Percentiles rank a stretch among this genome's conserved stretches.
phyloP scores from a whole-genome alignment of 148 eudicot genomes.

The Amaranthus cruentus region DNA sequence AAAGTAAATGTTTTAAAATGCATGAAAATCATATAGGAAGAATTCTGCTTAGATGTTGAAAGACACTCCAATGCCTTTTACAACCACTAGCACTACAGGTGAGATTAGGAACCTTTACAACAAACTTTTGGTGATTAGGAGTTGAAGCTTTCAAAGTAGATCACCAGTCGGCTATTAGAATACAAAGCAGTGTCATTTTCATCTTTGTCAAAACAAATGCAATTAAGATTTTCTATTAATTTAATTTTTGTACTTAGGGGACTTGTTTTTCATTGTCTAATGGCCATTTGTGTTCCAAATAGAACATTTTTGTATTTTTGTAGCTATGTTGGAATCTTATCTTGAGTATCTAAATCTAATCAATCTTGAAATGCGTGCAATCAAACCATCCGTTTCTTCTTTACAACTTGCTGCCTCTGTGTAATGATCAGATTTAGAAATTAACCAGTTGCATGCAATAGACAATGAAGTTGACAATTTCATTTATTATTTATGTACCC shows the following conservation, averaged over 20 bases:
- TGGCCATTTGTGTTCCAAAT: slow-evolving; percentile 2
- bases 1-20: not conserved
- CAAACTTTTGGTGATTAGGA: slow-evolving; percentile 9
- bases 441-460: not conserved
- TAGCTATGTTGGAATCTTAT: not conserved
- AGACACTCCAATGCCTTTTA: not conserved
- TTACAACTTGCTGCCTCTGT: not conserved
- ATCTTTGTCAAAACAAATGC: too few relatives aligned
- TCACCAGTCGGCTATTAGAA: slow-evolving; percentile 5
- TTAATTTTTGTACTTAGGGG: not conserved
- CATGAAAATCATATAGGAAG: not conserved
- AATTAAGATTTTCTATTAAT: too few relatives aligned
- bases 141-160: not conserved
- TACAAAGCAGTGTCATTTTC: too few relatives aligned
- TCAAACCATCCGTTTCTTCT: not conserved
- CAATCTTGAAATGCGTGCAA: not conserved
- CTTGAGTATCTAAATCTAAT: slow-evolving; percentile 5
- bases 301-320: not conserved
- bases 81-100: slow-evolving; percentile 7
- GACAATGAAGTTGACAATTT: slow-evolving; percentile 4
- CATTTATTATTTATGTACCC: slow-evolving; percentile 5
- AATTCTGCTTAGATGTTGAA: not conserved
- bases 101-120: slow-evolving; percentile 9
- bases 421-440: not conserved
- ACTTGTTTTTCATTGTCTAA: not conserved